Evolutionary conservation across 495 filamentous ascomycete genomes (phyloP).

Genomic region (Xylaria palmicola): DNA sequence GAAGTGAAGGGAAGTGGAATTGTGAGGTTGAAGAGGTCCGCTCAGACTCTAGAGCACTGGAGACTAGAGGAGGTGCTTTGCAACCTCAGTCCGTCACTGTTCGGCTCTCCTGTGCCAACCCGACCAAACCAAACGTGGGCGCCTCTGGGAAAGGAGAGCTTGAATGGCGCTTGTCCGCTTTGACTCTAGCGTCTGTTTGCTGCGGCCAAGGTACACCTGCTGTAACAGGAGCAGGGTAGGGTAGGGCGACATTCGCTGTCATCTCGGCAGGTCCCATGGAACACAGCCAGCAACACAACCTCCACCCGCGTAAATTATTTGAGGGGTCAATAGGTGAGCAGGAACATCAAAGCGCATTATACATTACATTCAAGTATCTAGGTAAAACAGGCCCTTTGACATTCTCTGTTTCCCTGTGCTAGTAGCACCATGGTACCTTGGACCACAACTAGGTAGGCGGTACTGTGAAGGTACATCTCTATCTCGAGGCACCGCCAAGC

Average conservation of each 20-base stretch:
- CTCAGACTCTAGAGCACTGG: background rate
- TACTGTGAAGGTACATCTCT: background rate
- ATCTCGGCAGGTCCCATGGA: background rate
- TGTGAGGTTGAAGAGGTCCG: conserved; percentile 10
- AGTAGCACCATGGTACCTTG: too few species aligned
- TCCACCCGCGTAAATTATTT: too few species aligned
- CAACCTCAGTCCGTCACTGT: background rate
- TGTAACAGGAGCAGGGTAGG: background rate
- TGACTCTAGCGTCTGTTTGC: background rate
- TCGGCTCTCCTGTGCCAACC: background rate
- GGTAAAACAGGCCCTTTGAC: too few species aligned
- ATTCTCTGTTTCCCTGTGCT: too few species aligned
- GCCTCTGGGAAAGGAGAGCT: conserved; percentile 2
- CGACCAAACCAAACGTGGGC: background rate
- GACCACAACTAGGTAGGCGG: too few species aligned
- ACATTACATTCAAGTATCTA: too few species aligned
- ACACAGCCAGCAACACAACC: background rate
- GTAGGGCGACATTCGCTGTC: conserved; percentile 1
- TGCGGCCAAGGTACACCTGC: background rate
- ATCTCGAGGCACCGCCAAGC: background rate
- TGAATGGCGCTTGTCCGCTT: background rate
- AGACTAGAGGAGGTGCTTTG: background rate
- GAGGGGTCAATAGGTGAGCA: too few species aligned
- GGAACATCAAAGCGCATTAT: too few species aligned
- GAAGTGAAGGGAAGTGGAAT: background rate